These are phyloP conservation scores for Aspergillus brunneoviolaceus DNA, from an alignment of 2,329 filamentous ascomycete genomes.

Conservation along the genomic window DNA sequence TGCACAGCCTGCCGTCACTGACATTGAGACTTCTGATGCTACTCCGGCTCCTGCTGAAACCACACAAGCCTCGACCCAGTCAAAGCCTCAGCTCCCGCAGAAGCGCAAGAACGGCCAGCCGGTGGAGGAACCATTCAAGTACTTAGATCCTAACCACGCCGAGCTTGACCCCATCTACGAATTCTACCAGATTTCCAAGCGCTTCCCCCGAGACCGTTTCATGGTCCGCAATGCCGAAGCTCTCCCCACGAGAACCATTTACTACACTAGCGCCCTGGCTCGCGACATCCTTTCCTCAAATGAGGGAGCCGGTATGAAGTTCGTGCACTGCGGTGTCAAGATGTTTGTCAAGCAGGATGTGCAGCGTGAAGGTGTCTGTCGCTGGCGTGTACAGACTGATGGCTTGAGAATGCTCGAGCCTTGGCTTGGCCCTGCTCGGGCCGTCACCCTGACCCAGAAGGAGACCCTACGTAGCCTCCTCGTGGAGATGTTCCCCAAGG, in stretches of 20 bases:
- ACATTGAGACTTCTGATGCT: constrained; percentile 24
- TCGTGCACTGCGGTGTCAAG: constrained; percentile 94
- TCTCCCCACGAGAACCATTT: constrained; percentile 88
- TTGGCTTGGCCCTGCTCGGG: constrained; percentile 77
- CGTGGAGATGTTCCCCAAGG: constrained; percentile 94
- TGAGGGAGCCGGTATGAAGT: constrained; percentile 87
- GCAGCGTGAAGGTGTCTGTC: constrained; percentile 79
- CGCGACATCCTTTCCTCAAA: constrained; percentile 84
- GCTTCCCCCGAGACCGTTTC: constrained; percentile 87
- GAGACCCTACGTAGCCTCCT: constrained; percentile 79
- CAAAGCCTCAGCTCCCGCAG: constrained; percentile 23
- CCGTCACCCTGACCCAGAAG: constrained; percentile 72
- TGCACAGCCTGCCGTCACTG: constrained; percentile 22
- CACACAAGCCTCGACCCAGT: constrained; percentile 12
- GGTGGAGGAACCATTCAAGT: constrained; percentile 93
- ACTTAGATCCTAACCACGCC: constrained; percentile 69
- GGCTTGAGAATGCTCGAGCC: constrained; percentile 87
- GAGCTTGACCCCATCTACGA: constrained; percentile 74
- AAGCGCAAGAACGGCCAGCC: constrained; percentile 48
- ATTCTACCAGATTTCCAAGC: constrained; percentile 81
- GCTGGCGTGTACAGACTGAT: constrained; percentile 94
- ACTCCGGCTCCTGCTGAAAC: constrained; percentile 21
- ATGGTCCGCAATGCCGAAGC: constrained; percentile 93
- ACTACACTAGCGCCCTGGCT: constrained; percentile 85
- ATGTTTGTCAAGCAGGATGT: constrained; percentile 99